These are phyloP conservation scores for Spergularia marina DNA, from an alignment of 148 eudicot species.

Conservation along the genomic window DNA sequence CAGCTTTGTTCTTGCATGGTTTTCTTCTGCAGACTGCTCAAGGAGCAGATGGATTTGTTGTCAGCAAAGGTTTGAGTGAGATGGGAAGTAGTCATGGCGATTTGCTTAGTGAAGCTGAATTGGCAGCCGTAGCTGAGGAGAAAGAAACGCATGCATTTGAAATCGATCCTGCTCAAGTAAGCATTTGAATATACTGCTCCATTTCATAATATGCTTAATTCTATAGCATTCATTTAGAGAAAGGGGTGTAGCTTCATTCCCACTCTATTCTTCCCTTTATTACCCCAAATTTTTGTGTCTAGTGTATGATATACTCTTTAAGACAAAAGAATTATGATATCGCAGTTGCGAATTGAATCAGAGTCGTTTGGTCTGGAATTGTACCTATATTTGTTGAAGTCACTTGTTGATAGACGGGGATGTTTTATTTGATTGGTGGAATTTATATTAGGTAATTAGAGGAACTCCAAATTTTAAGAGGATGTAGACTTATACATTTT, in stretches of 20 bases:
- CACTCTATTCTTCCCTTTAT: not conserved
- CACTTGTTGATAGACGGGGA: not conserved
- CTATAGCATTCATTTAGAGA: not conserved
- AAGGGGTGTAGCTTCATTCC: not conserved
- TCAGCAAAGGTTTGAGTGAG: slow-evolving; percentile 72
- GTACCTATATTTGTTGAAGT: not conserved
- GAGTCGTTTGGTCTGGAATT: not conserved
- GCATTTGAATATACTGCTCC: not conserved
- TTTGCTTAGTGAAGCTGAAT: slow-evolving; percentile 79
- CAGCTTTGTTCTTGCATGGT: not conserved
- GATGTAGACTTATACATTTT: not conserved
- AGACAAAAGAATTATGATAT: not conserved
- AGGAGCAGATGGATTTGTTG: slow-evolving; percentile 73
- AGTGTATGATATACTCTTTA: not conserved
- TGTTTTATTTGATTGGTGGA: not conserved
- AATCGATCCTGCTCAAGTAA: slow-evolving; percentile 84
- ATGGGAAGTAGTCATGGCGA: slow-evolving; percentile 59
- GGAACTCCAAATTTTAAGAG: not conserved
- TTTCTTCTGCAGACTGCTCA: slow-evolving; percentile 39
- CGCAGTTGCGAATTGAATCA: not conserved
- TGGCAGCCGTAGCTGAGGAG: slow-evolving; percentile 96
- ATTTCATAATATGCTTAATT: not conserved
- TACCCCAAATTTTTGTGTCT: not conserved
- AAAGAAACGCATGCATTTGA: slow-evolving; percentile 95
- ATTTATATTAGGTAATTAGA: not conserved